Evolutionary conservation across 2,329 filamentous ascomycete genomes (phyloP).

Genomic region (Alternaria alternata): DNA sequence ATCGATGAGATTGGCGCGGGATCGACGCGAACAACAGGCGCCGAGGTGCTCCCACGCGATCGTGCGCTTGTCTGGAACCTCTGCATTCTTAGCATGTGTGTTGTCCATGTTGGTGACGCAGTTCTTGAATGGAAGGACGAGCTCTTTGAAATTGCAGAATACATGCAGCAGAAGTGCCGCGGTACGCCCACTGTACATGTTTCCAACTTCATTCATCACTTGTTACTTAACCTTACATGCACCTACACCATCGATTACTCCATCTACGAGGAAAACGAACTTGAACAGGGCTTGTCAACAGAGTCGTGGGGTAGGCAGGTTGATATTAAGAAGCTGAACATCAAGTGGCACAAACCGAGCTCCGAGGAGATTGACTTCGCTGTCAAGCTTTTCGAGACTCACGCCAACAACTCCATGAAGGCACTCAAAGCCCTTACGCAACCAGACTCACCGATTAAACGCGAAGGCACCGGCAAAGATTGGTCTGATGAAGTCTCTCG

Average conservation of each 20-base stretch:
- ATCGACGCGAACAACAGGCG: constrained; percentile 90
- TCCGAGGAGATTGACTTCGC: constrained; percentile 86
- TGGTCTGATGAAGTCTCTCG: constrained; percentile 98
- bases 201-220: constrained; percentile 96
- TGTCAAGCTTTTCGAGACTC: constrained; percentile 84
- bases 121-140: constrained; percentile 89
- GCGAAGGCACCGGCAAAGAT: constrained; percentile 95
- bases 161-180: constrained; percentile 96
- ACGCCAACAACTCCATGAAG: constrained; percentile 77
- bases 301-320: constrained; percentile 86
- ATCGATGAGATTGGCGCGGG: constrained; percentile 97
- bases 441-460: constrained; percentile 80
- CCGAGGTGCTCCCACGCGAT: constrained; percentile 91
- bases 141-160: constrained; percentile 87
- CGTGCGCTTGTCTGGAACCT: constrained; percentile 95
- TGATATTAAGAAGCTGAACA: constrained; percentile 76
- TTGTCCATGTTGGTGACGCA: constrained; percentile 92
- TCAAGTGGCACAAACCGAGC: constrained; percentile 90
- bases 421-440: constrained; percentile 82
- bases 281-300: constrained; percentile 75
- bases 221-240: constrained; percentile 91
- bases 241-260: constrained; percentile 92
- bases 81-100: constrained; percentile 96
- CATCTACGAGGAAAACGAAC: constrained; percentile 81
- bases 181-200: constrained; percentile 95